These are phyloP conservation scores for Plasmodium yoelii DNA, from an alignment of 169 alveolate species.

Conservation along the genomic window DNA sequence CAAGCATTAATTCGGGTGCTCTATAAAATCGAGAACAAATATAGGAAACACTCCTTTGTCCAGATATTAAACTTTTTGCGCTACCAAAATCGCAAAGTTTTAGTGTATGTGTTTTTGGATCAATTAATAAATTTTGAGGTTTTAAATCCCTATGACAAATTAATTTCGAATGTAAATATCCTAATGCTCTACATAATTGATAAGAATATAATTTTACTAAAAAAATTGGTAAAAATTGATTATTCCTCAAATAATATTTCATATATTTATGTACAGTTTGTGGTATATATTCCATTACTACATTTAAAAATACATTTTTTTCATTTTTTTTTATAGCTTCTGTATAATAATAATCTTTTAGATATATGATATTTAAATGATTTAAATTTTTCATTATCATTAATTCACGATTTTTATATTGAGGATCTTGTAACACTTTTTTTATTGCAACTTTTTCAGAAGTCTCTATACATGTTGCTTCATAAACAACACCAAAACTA, in stretches of 20 bases:
- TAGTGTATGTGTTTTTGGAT: slow-evolving; percentile 93
- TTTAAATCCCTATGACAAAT: slow-evolving; percentile 99
- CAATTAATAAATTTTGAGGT: slow-evolving; percentile 98
- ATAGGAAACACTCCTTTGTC: slow-evolving; percentile 95
- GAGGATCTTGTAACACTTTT: slow-evolving; percentile 95
- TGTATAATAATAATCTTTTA: slow-evolving; percentile 93
- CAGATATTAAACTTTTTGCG: slow-evolving; percentile 94
- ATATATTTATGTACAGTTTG: slow-evolving; percentile 95
- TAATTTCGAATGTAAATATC: slow-evolving; percentile 95
- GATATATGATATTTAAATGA: slow-evolving; percentile 94
- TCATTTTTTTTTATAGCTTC: slow-evolving; percentile 78
- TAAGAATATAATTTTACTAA: slow-evolving; percentile 95
- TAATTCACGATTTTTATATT: slow-evolving; percentile 97
- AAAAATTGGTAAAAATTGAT: slow-evolving; percentile 91
- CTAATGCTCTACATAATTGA: slow-evolving; percentile 95
- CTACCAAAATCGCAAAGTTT: slow-evolving; percentile 98
- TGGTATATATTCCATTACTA: slow-evolving; percentile 98
- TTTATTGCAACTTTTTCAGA: slow-evolving; percentile 97
- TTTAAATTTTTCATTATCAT: slow-evolving; percentile 93
- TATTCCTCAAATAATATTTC: slow-evolving; percentile 91
- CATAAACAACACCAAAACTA: slow-evolving; percentile 97
- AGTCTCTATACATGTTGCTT: slow-evolving; percentile 94
- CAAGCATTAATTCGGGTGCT: slow-evolving; percentile 99
- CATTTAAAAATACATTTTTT: slow-evolving; percentile 91
- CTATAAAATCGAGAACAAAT: slow-evolving; percentile 98